A percentile compares a stretch with the other conserved stretches of the same genome.
Evolutionary conservation across 163 green algal species (phyloP).

Genomic region (Chloroidium sp.): DNA sequence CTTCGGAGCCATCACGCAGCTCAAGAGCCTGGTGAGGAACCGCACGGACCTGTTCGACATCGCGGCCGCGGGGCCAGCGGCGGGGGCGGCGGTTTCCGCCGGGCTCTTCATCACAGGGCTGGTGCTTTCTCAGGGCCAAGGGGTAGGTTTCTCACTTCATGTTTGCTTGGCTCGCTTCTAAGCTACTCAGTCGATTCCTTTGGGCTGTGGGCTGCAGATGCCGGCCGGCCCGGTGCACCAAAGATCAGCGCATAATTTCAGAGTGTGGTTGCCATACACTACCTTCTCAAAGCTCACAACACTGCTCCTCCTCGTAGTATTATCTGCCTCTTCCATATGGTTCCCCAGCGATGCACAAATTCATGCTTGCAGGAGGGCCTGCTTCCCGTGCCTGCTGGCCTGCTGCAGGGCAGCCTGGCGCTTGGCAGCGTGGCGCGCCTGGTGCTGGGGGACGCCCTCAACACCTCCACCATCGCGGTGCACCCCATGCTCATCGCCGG

Average conservation of each 20-base stretch:
- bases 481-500: conserved; percentile 63
- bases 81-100: conserved; percentile 33
- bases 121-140: not conserved
- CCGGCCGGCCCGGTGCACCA: too few species aligned
- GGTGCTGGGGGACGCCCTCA: conserved; percentile 37
- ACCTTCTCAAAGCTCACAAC: too few species aligned
- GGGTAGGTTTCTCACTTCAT: too few species aligned
- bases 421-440: conserved; percentile 50
- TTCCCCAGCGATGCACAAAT: not conserved
- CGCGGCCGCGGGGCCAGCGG: conserved; percentile 57
- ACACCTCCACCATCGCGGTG: conserved; percentile 33
- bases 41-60: conserved; percentile 75
- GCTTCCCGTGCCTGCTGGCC: conserved; percentile 60
- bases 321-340: too few species aligned
- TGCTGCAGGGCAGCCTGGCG: conserved; percentile 78
- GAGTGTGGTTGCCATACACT: too few species aligned
- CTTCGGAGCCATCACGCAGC: conserved; percentile 83
- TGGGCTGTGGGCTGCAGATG: too few species aligned
- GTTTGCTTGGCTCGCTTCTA: too few species aligned
- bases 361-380: conserved; percentile 31
- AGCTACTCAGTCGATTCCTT: too few species aligned
- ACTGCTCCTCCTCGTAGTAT: too few species aligned
- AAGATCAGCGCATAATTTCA: too few species aligned
- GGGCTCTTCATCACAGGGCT: conserved; percentile 64
- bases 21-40: conserved; percentile 51